Base-by-base conservation (phyloP, 2,329 filamentous ascomycete genomes). In the Leptographium radiaticola region DNA sequence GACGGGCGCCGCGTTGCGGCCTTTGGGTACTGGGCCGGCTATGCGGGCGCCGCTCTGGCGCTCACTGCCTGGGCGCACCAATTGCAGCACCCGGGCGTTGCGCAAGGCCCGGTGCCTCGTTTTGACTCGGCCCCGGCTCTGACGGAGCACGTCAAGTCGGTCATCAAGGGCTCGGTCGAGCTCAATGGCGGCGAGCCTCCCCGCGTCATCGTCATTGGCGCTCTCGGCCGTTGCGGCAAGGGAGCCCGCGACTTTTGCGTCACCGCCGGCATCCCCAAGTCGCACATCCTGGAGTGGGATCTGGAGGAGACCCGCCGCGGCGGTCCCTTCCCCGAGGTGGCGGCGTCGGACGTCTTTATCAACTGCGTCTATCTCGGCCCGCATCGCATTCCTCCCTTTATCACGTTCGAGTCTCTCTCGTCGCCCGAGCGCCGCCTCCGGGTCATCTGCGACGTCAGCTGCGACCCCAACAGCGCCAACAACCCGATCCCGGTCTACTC, bases 41-140 rank as follows among this genome's bases (percentile, higher is more conserved):
- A 87, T 65, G 82, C 85, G 51, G 82, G 83, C 38, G 79, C 84
- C 43, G 86, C 86, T 10, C 73, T 90, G 51, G 87, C 85, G 31
- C 69, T 94, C 42, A 79, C 89, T 76, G 81, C 83, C 46, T 95
- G 90, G 87, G 81, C 87, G 12, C 86, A 83, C 79, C 89, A 95
- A 69, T 75, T 91, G 58, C 79, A 78, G 45, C 79, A 90, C 68
- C 25, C 25, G 25, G 25, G 25, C 25, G 25, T 25, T 2, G 25
- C 25, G 25, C 25, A 25, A 5, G 25, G 25, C 25, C 25, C 25
- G 25, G 25, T 25, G 25, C 25, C 25, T 25, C 25, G 25, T 25
- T 25, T 25, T 25, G 25, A 25, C 25, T 25, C 25, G 25, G 25
- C 25, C 25, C 25, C 25, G 25, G 25, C 25, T 25, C 25, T 25